Evolutionary conservation across 2,329 filamentous ascomycete species (phyloP).

Genomic region (Aureobasidium sp.): DNA sequence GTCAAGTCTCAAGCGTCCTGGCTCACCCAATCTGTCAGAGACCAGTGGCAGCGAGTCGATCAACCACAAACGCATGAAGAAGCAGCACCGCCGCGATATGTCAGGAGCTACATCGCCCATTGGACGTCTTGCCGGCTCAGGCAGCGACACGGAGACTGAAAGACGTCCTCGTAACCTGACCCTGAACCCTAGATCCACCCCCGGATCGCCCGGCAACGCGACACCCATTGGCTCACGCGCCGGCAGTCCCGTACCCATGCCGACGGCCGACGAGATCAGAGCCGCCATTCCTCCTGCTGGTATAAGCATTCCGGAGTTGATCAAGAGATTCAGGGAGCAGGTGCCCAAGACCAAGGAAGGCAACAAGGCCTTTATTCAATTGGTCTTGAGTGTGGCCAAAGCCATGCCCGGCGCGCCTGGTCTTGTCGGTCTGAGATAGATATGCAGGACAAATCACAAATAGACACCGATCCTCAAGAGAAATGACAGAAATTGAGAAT

Average conservation of each 20-base stretch:
- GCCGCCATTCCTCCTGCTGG: slow-evolving; percentile 39
- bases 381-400: slow-evolving; percentile 34
- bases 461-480: neutral
- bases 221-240: slow-evolving; percentile 29
- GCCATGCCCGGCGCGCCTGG: neutral
- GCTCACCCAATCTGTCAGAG: slow-evolving; percentile 81
- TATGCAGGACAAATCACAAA: neutral
- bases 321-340: slow-evolving; percentile 36
- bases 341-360: slow-evolving; percentile 32
- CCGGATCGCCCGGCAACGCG: slow-evolving; percentile 31
- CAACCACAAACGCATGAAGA: slow-evolving; percentile 55
- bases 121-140: slow-evolving; percentile 45
- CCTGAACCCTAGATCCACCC: slow-evolving; percentile 29
- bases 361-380: slow-evolving; percentile 35
- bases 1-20: slow-evolving; percentile 65
- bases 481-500: neutral
- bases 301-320: slow-evolving; percentile 36
- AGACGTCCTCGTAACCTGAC: slow-evolving; percentile 54
- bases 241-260: slow-evolving; percentile 31
- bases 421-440: slow-evolving; percentile 1
- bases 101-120: slow-evolving; percentile 25
- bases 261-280: slow-evolving; percentile 39
- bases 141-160: slow-evolving; percentile 62
- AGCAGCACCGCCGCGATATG: slow-evolving; percentile 49
- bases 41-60: slow-evolving; percentile 86